These are phyloP conservation scores for Phylloporus sp. DNA, from an alignment of 768 basidiomycete species.

Conservation along the genomic window DNA sequence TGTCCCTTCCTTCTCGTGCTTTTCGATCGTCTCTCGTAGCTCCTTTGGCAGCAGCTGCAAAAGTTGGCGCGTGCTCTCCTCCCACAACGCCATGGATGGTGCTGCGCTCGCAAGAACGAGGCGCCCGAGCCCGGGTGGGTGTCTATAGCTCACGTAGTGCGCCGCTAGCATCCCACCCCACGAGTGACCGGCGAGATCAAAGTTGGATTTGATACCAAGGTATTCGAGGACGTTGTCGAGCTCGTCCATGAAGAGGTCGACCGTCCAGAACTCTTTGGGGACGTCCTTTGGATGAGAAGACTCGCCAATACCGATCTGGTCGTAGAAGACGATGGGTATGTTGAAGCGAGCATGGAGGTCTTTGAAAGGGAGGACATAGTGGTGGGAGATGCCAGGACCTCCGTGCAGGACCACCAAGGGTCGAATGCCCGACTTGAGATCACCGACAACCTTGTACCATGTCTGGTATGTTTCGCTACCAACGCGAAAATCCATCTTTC, in stretches of 20 bases:
- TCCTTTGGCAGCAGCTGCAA: conserved; percentile 26
- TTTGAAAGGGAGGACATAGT: conserved; percentile 37
- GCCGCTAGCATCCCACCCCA: conserved; percentile 54
- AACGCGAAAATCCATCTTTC: conserved; percentile 18
- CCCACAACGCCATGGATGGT: conserved; percentile 29
- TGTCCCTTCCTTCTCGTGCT: conserved; percentile 34
- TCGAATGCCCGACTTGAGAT: conserved; percentile 26
- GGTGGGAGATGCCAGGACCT: conserved; percentile 37
- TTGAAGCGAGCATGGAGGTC: conserved; percentile 29
- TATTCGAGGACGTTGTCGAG: conserved; percentile 44
- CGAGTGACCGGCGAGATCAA: conserved; percentile 49
- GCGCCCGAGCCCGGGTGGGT: conserved; percentile 37
- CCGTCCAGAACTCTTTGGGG: conserved; percentile 36
- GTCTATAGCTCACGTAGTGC: conserved; percentile 35
- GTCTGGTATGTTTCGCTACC: conserved; percentile 33
- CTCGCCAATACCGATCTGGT: conserved; percentile 44
- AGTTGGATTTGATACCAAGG: conserved; percentile 38
- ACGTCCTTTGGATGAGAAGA: conserved; percentile 38
- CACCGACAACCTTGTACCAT: conserved; percentile 42
- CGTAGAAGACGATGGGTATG: conserved; percentile 46
- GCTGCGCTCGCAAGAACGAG: conserved; percentile 33
- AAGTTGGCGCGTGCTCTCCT: conserved; percentile 21
- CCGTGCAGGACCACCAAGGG: conserved; percentile 46
- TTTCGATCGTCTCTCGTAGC: conserved; percentile 25
- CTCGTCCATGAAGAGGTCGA: conserved; percentile 50